Evolutionary conservation across 1,284 basidiomycete genomes (phyloP).

Genomic region (Sanghuangporus sanghuang): DNA sequence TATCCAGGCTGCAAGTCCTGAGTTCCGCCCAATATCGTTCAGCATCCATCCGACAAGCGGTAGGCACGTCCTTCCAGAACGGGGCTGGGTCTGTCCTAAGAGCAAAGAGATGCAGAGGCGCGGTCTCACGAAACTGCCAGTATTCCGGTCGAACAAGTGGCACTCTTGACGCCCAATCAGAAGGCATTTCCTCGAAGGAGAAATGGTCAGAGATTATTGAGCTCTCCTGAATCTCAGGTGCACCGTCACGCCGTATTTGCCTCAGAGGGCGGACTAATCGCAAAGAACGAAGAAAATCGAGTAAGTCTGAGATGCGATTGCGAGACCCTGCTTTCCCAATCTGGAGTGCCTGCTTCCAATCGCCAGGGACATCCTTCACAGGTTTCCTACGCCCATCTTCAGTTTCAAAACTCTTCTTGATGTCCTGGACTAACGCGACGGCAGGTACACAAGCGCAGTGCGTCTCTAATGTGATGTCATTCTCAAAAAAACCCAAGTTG

Average conservation of each 20-base stretch:
- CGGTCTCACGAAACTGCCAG: conserved; percentile 57
- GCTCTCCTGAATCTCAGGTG: conserved; percentile 33
- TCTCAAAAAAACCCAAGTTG: conserved; percentile 47
- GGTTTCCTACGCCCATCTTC: conserved; percentile 41
- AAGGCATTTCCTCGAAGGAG: conserved; percentile 36
- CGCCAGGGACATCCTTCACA: conserved; percentile 44
- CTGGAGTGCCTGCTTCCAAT: conserved; percentile 45
- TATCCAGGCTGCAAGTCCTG: conserved; percentile 38
- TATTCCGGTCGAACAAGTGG: conserved; percentile 40
- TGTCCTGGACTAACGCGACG: conserved; percentile 44
- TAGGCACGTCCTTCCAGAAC: conserved; percentile 44
- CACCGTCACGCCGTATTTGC: conserved; percentile 35
- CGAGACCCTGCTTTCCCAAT: conserved; percentile 52
- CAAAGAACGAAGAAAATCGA: conserved; percentile 52
- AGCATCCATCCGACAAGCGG: conserved; percentile 35
- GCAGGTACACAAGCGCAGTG: conserved; percentile 61
- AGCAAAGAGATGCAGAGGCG: conserved; percentile 56
- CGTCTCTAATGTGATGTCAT: conserved; percentile 52
- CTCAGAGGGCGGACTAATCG: conserved; percentile 52
- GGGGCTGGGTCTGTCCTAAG: conserved; percentile 45
- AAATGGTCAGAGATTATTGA: neutral
- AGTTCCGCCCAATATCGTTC: conserved; percentile 54
- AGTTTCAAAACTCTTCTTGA: conserved; percentile 42
- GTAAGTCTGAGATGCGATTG: conserved; percentile 51
- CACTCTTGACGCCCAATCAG: conserved; percentile 21